Evolutionary conservation across 2,329 filamentous ascomycete genomes (phyloP).

Genomic region (Fusarium virguliforme): DNA sequence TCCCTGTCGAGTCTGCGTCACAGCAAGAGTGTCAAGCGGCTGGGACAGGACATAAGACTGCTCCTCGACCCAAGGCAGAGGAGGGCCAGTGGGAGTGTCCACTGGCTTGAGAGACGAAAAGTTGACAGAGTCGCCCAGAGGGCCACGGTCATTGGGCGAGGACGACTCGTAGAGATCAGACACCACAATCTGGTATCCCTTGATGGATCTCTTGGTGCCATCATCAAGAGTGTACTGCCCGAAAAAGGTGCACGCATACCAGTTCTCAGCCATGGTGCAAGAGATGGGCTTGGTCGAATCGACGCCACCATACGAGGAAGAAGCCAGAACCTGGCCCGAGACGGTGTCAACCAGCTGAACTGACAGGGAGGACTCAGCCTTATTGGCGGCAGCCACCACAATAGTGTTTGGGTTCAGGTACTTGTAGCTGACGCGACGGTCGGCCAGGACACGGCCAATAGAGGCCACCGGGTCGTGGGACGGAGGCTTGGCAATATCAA

Average conservation of each 20-base stretch:
- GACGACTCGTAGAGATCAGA: slow-evolving; percentile 93
- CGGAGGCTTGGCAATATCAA: slow-evolving; percentile 77
- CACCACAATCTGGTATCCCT: slow-evolving; percentile 88
- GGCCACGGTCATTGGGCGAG: slow-evolving; percentile 86
- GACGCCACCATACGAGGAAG: slow-evolving; percentile 79
- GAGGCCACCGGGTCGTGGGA: slow-evolving; percentile 91
- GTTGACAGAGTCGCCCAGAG: slow-evolving; percentile 78
- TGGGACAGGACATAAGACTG: slow-evolving; percentile 87
- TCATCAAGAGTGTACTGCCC: slow-evolving; percentile 73
- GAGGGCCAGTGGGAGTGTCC: slow-evolving; percentile 67
- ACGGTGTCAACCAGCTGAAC: slow-evolving; percentile 89
- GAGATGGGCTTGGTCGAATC: slow-evolving; percentile 82
- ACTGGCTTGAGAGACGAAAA: slow-evolving; percentile 83
- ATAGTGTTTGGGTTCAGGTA: slow-evolving; percentile 92
- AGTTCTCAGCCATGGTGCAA: slow-evolving; percentile 91
- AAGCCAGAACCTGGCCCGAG: slow-evolving; percentile 84
- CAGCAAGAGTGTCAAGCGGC: slow-evolving; percentile 83
- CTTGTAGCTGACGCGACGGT: slow-evolving; percentile 96
- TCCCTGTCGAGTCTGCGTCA: slow-evolving; percentile 92
- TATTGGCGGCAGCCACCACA: slow-evolving; percentile 79
- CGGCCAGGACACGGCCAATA: slow-evolving; percentile 92
- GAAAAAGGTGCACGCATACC: slow-evolving; percentile 90
- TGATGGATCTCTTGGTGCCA: slow-evolving; percentile 71
- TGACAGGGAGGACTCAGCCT: slow-evolving; percentile 72
- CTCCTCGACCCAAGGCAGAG: slow-evolving; percentile 81